Evolutionary conservation across 768 basidiomycete species (phyloP).

Genomic region (Leccinum boreale): DNA sequence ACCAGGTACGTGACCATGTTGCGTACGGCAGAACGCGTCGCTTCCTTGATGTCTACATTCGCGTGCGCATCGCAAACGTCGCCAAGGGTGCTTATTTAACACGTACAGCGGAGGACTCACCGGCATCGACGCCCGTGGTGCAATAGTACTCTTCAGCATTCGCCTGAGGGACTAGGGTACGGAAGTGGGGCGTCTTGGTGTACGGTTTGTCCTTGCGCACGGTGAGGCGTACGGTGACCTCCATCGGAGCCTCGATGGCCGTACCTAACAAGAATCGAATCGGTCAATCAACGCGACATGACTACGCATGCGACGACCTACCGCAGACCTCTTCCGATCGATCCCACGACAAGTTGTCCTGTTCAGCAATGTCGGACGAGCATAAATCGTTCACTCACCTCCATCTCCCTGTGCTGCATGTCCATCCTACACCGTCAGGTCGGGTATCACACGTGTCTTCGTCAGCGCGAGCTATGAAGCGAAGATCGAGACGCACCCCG

Average conservation of each 20-base stretch:
- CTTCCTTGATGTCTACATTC: constrained; percentile 46
- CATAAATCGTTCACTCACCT: constrained; percentile 35
- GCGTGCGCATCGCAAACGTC: not conserved
- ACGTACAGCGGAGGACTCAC: constrained; percentile 18
- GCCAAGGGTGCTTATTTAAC: not conserved
- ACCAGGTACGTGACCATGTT: constrained; percentile 54
- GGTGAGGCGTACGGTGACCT: constrained; percentile 50
- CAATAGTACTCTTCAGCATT: constrained; percentile 44
- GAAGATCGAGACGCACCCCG: constrained; percentile 36
- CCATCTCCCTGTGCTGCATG: constrained; percentile 68
- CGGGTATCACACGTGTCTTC: not conserved
- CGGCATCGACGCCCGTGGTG: constrained; percentile 54
- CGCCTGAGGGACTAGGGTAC: constrained; percentile 24
- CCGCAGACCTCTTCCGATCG: constrained; percentile 52
- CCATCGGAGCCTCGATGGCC: constrained; percentile 64
- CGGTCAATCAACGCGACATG: not conserved
- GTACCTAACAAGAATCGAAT: constrained; percentile 37
- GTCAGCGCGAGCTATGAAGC: not conserved
- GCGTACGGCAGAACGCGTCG: constrained; percentile 53
- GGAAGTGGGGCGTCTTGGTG: constrained; percentile 57
- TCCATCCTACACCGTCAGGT: constrained; percentile 43
- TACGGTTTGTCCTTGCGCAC: constrained; percentile 56
- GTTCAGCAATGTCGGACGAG: not conserved
- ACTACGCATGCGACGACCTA: constrained; percentile 25
- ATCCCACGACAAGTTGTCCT: not conserved